Evolutionary conservation across 441 rosid species (phyloP), one percentile per base, ranked within the genome.

Genomic region (Adansonia gregorii): DNA sequence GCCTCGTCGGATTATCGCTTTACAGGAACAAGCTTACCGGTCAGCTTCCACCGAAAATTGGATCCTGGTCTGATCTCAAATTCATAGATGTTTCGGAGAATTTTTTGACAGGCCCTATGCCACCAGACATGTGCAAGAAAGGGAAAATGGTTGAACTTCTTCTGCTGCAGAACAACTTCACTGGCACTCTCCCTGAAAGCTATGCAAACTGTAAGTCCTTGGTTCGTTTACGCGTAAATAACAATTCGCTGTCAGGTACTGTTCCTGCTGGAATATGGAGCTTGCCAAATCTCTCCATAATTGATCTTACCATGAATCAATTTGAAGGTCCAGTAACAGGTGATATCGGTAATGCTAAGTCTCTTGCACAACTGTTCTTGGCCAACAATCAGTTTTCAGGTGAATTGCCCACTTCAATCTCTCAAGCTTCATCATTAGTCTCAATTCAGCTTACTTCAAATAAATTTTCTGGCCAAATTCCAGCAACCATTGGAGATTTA

Each of bases 81-180:
- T 63, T 54, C 81, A 83, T 91, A 14, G 94, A 91, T 74, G 88
- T 86, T 43, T 86, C 93, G 12, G 90, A 88, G 83, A 91, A 91
- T 75, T 77, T 74, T 7, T 73, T 89, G 51, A 81, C 85, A 14
- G 92, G 95, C 65, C 70, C 85, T 1, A 88, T 89, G 15, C 95
- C 95, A n/a, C 88, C 84, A 11, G 82, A 84, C 45, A 84, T 91
- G 87, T 91, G 92, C 79, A 87, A 84, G 83, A 86, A 84, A 45
- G 91, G 91, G 0, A 59, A 65, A 51, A 79, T 89, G 86, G 78
- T 81, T 6, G 83, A 84, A 54, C 82, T 88, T 59, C 84, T 88
- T 1, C 39, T 91, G 79, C 55, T 89, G 35, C 85, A 84, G 67
- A 91, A 91, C 86, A 80, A 78, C 10, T 82, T 91, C 81, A 83